Evolutionary conservation across 768 basidiomycete species (phyloP).

Genomic region (Leccinellum albellum): DNA sequence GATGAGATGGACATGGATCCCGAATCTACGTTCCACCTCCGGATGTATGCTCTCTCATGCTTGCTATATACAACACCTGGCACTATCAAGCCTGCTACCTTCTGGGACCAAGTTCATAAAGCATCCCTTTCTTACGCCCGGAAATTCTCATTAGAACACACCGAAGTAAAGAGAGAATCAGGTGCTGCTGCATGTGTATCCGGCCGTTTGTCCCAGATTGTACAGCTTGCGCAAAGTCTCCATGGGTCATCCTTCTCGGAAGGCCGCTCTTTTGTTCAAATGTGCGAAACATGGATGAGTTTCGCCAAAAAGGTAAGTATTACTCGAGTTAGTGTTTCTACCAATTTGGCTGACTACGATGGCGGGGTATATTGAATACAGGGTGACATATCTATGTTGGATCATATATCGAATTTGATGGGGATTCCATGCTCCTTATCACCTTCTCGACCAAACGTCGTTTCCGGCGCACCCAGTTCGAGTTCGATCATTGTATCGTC

Average conservation of each 20-base stretch:
- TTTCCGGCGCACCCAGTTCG: background rate
- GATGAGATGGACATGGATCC: constrained; percentile 8
- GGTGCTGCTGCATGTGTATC: constrained; percentile 36
- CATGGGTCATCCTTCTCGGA: constrained; percentile 40
- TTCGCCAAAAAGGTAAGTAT: constrained; percentile 60
- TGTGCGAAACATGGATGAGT: constrained; percentile 71
- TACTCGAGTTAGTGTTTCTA: background rate
- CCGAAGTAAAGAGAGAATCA: constrained; percentile 26
- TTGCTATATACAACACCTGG: constrained; percentile 46
- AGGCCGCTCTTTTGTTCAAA: constrained; percentile 51
- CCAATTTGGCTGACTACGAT: background rate
- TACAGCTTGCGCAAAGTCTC: constrained; percentile 37
- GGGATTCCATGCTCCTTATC: constrained; percentile 12
- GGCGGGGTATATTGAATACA: constrained; percentile 18
- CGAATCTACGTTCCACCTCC: constrained; percentile 34
- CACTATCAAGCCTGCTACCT: constrained; percentile 46
- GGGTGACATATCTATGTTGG: constrained; percentile 47
- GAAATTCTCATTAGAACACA: constrained; percentile 13
- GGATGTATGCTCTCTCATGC: constrained; percentile 44
- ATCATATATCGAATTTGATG: constrained; percentile 45
- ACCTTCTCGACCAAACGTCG: background rate
- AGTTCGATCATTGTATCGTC: background rate
- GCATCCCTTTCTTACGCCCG: constrained; percentile 36
- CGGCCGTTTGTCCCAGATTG: constrained; percentile 40
- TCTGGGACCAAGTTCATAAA: constrained; percentile 70